These are phyloP conservation scores for Talaromyces trachyspermus DNA, from an alignment of 495 filamentous ascomycete species.

Conservation along the genomic window DNA sequence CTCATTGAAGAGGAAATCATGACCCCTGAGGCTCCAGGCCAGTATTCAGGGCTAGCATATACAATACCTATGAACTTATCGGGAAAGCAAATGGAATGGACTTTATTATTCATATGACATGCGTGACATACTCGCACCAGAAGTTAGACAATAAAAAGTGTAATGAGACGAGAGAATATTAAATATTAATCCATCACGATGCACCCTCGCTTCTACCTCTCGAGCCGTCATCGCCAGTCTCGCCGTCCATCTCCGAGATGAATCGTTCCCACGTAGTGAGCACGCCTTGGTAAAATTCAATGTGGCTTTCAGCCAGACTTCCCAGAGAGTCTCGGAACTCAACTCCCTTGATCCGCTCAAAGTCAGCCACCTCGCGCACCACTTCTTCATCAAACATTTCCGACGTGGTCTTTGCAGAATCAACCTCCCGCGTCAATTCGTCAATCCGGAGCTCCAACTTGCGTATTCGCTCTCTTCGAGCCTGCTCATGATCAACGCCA, in stretches of 20 bases:
- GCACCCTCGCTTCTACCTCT: background rate
- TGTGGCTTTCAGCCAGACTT: constrained; percentile 73
- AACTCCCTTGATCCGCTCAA: constrained; percentile 89
- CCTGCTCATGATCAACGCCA: constrained; percentile 92
- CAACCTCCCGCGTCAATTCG: constrained; percentile 79
- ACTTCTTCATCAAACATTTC: constrained; percentile 94
- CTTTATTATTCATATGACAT: too few relatives aligned
- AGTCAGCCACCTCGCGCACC: constrained; percentile 82
- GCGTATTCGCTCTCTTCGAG: constrained; percentile 72
- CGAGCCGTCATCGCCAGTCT: constrained; percentile 22
- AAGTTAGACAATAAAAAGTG: too few relatives aligned
- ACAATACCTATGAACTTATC: too few relatives aligned
- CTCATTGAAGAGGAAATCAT: too few relatives aligned
- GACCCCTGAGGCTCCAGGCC: too few relatives aligned
- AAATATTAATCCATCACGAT: constrained; percentile 4
- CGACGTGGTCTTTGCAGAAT: constrained; percentile 70
- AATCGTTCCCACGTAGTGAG: constrained; percentile 87
- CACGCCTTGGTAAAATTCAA: constrained; percentile 74
- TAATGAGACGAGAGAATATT: background rate
- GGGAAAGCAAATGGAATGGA: too few relatives aligned
- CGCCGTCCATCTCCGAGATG: constrained; percentile 76
- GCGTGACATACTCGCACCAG: too few relatives aligned
- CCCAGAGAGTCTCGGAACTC: constrained; percentile 88
- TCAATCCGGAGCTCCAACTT: constrained; percentile 90
- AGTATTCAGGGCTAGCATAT: too few relatives aligned